These are phyloP conservation scores for Amauroascus niger DNA, from an alignment of 2,329 filamentous ascomycete genomes.

Conservation along the genomic window DNA sequence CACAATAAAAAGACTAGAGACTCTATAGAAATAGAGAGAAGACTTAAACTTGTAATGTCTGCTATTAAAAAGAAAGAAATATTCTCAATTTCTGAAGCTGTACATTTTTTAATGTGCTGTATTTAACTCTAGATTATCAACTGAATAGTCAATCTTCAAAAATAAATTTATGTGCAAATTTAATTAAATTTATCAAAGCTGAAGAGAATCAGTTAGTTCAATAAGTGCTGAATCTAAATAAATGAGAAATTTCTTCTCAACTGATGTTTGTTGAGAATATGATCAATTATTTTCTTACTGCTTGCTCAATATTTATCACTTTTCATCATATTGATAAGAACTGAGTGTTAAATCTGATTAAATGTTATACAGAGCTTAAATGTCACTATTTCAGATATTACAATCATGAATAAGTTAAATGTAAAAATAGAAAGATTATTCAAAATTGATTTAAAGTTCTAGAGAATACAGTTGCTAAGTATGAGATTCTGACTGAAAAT, in stretches of 20 bases:
- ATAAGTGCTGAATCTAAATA: not conserved
- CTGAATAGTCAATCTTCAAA: not conserved
- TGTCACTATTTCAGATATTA: not conserved
- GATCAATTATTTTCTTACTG: not conserved
- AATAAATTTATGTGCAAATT: slow-evolving; percentile 4
- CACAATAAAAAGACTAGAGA: not conserved
- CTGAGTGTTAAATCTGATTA: not conserved
- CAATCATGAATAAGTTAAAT: slow-evolving; percentile 8
- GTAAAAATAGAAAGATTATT: slow-evolving; percentile 9
- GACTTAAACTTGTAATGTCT: slow-evolving; percentile 6
- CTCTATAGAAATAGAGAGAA: slow-evolving; percentile 8
- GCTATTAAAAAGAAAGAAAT: slow-evolving; percentile 12
- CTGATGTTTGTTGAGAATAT: not conserved
- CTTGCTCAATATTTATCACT: not conserved
- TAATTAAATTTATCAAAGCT: not conserved
- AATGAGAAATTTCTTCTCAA: not conserved
- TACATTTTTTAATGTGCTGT: slow-evolving; percentile 2
- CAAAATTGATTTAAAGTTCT: slow-evolving; percentile 6
- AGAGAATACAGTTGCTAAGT: not conserved
- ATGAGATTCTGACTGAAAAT: slow-evolving; percentile 15
- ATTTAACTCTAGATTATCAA: not conserved
- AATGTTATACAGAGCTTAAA: not conserved
- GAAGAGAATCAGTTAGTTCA: slow-evolving; percentile 8
- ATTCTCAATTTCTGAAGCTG: slow-evolving; percentile 10
- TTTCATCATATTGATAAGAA: not conserved